A percentile compares a stretch with the other conserved stretches of the same genome.
phyloP scores from a whole-genome alignment of 2,329 filamentous ascomycete genomes.

The Calonectria henricotiae region DNA sequence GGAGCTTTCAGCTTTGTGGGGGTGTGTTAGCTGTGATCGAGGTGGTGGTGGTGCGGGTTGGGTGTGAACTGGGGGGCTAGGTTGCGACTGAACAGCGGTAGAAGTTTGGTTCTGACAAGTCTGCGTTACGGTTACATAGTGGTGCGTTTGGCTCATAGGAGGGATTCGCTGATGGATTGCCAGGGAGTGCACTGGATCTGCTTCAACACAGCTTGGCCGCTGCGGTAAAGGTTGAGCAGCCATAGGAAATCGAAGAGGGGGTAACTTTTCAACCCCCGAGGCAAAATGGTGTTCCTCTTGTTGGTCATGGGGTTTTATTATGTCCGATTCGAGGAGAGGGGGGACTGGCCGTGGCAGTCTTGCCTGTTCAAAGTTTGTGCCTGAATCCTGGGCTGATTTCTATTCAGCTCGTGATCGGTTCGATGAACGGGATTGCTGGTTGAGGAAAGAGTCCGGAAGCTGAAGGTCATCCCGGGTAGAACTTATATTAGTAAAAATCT shows the following conservation, averaged over 20 bases:
- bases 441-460: slow-evolving; percentile 1
- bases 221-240: slow-evolving; percentile 26
- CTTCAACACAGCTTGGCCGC: neutral
- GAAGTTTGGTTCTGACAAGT: neutral
- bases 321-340: neutral
- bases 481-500: slow-evolving; percentile 35
- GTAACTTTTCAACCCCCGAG: neutral
- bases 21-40: neutral
- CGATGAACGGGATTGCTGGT: slow-evolving; percentile 23
- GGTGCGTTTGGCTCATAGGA: neutral
- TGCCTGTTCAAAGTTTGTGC: neutral
- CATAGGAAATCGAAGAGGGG: slow-evolving; percentile 30
- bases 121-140: neutral
- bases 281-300: neutral
- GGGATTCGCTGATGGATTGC: neutral
- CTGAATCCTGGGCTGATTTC: slow-evolving; percentile 41
- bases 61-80: slow-evolving; percentile 24
- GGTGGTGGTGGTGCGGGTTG: slow-evolving; percentile 28
- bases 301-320: neutral
- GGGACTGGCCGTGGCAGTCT: neutral
- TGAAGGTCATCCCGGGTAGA: slow-evolving; percentile 18
- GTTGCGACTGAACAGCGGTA: slow-evolving; percentile 17
- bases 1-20: slow-evolving; percentile 31
- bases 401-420: slow-evolving; percentile 46
- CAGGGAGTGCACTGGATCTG: neutral